Base-by-base conservation (phyloP, 768 basidiomycete species). In the Russula sp. region DNA sequence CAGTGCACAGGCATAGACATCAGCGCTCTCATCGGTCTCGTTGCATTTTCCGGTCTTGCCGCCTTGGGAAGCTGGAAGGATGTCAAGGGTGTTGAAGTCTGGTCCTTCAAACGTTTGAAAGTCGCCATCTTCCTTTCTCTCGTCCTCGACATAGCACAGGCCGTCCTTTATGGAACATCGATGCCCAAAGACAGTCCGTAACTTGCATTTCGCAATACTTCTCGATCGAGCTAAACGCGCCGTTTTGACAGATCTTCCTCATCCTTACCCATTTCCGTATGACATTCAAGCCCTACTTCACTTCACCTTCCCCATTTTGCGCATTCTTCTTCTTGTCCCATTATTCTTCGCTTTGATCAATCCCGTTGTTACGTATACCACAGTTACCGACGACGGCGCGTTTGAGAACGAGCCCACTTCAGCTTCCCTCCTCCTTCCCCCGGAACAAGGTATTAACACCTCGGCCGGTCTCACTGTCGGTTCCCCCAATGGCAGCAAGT, bases 1-100 rank as follows among this genome's bases (percentile, higher is more conserved):
- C 76, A 73, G 45, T 69, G 77, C 63, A 84, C 85, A 8, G 89
- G 85, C 27, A 79, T 88, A 47, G 87, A 88, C 69, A 73, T 86
- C 70, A 88, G 82, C 68, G 77, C 89, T 47, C 70, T 91, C 48
- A 72, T 86, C 49, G 91, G 89, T 58, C 78, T 91, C 37, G 69
- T 83, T 47, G 87, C 86, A 4, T 90, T 89, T 68, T 76, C 84
- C 40, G 86, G 87, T 42, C 76, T 93, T 54, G 87, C 89, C 14
- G 84, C 84, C 10, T 76, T 91, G 49, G 91, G 91, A 9, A 80
- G 88, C 13, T 91, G 85, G 83, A 91, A 92, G 74, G 89, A 90
- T 65, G 76, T 88, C 59, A 80, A 83, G 35, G 87, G 87, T 40
- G 79, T 85, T 40, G 77, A 83, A 44, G 83, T 89, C 18, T 91